Evolutionary conservation across 2,329 filamentous ascomycete species (phyloP).

Genomic region (Diaporthe eres): DNA sequence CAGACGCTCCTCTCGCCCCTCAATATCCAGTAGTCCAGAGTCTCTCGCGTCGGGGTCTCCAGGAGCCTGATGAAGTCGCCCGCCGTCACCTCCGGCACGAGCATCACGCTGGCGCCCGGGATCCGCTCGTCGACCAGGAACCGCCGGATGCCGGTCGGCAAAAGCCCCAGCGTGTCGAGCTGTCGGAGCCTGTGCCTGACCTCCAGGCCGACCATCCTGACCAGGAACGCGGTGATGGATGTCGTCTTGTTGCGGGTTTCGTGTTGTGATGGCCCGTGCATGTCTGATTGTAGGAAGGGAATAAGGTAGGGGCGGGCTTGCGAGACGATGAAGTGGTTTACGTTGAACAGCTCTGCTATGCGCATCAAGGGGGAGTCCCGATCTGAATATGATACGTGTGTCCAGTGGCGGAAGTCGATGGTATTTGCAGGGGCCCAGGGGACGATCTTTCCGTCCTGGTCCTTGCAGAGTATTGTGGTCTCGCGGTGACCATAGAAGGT

Average conservation of each 20-base stretch:
- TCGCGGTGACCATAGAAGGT: constrained; percentile 76
- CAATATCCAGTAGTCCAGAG: constrained; percentile 86
- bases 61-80: constrained; percentile 83
- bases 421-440: constrained; percentile 79
- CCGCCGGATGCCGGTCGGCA: constrained; percentile 78
- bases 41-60: constrained; percentile 84
- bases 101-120: constrained; percentile 81
- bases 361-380: constrained; percentile 76
- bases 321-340: constrained; percentile 95
- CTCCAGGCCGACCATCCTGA: constrained; percentile 81
- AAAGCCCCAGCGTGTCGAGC: constrained; percentile 80
- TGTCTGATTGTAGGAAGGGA: constrained; percentile 85
- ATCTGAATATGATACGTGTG: constrained; percentile 74
- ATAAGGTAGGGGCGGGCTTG: constrained; percentile 92
- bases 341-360: constrained; percentile 88
- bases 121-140: constrained; percentile 88
- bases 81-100: constrained; percentile 84
- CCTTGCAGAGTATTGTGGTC: constrained; percentile 81
- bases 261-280: constrained; percentile 79
- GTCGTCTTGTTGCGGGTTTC: constrained; percentile 71
- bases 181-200: constrained; percentile 85
- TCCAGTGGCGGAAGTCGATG: constrained; percentile 77
- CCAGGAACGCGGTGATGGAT: constrained; percentile 70
- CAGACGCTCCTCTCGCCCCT: constrained; percentile 90
- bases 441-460: constrained; percentile 78